Conservation (phyloP, 352 stramenopile genomes). For the Pythium periplocum region DNA sequence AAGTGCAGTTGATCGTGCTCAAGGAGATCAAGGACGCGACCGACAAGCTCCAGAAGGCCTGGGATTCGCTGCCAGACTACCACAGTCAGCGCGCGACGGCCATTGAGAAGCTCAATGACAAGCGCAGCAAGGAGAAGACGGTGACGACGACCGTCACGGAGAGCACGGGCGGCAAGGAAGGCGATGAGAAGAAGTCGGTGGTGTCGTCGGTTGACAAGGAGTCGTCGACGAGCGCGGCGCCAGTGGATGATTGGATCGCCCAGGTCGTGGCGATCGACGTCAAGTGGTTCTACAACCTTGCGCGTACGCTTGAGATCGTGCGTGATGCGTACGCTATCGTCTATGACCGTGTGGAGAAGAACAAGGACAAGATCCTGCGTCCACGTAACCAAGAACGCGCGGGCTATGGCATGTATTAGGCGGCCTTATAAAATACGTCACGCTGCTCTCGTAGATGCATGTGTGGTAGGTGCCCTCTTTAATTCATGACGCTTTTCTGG, state of each 20-base stretch:
- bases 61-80: slow-evolving; percentile 72
- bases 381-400: slow-evolving; percentile 60
- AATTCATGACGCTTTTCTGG: not conserved
- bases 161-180: slow-evolving; percentile 57
- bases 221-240: slow-evolving; percentile 22
- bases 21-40: slow-evolving; percentile 60
- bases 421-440: too few relatives aligned
- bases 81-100: slow-evolving; percentile 48
- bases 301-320: slow-evolving; percentile 58
- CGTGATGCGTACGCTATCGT: slow-evolving; percentile 75
- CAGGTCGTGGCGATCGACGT: slow-evolving; percentile 71
- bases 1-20: slow-evolving; percentile 77
- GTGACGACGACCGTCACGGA: slow-evolving; percentile 53
- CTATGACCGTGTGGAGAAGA: slow-evolving; percentile 68
- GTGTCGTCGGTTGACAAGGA: slow-evolving; percentile 55
- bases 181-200: slow-evolving; percentile 67
- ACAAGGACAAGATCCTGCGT: slow-evolving; percentile 76
- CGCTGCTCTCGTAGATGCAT: too few relatives aligned
- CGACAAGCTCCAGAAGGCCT: slow-evolving; percentile 72
- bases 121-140: slow-evolving; percentile 50
- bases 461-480: too few relatives aligned
- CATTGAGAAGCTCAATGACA: slow-evolving; percentile 72
- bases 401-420: slow-evolving; percentile 82
- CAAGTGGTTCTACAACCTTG: slow-evolving; percentile 83
- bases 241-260: slow-evolving; percentile 50